These are phyloP conservation scores for Glomus cerebriforme DNA, from an alignment of 192 early-diverging fungal species.

Conservation along the genomic window DNA sequence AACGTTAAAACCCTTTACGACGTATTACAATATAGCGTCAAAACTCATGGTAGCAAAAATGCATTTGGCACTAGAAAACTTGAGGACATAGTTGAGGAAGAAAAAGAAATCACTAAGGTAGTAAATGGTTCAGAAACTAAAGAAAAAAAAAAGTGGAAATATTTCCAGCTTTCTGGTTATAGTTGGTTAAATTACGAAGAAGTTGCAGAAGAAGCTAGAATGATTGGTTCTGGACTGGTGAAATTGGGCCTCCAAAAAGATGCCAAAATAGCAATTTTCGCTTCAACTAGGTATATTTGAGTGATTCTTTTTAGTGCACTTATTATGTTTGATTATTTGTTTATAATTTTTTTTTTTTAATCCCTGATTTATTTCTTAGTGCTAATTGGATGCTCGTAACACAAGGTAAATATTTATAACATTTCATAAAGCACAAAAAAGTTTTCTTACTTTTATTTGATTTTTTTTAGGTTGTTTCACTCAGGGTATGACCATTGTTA, in stretches of 20 bases:
- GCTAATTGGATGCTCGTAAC: constrained; percentile 40
- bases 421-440: background rate
- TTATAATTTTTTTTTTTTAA: background rate
- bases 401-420: constrained; percentile 30
- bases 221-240: constrained; percentile 73
- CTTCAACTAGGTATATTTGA: constrained; percentile 63
- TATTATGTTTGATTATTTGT: background rate
- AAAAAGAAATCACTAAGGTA: constrained; percentile 69
- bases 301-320: background rate
- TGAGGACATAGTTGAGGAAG: constrained; percentile 67
- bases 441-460: background rate
- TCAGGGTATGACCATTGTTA: constrained; percentile 75
- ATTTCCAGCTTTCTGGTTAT: constrained; percentile 78
- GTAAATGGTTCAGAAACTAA: constrained; percentile 57
- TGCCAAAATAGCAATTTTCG: constrained; percentile 64
- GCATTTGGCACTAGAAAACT: constrained; percentile 68
- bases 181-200: constrained; percentile 81
- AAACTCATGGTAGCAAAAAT: constrained; percentile 56
- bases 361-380: constrained; percentile 12
- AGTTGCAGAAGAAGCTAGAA: constrained; percentile 51
- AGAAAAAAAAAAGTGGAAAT: constrained; percentile 83
- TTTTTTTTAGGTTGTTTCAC: constrained; percentile 59
- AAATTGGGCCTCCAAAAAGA: constrained; percentile 59
- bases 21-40: constrained; percentile 59
- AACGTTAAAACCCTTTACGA: constrained; percentile 73